Conservation (phyloP, 495 filamentous ascomycete species). For the Aspergillus carlsbadensis region DNA sequence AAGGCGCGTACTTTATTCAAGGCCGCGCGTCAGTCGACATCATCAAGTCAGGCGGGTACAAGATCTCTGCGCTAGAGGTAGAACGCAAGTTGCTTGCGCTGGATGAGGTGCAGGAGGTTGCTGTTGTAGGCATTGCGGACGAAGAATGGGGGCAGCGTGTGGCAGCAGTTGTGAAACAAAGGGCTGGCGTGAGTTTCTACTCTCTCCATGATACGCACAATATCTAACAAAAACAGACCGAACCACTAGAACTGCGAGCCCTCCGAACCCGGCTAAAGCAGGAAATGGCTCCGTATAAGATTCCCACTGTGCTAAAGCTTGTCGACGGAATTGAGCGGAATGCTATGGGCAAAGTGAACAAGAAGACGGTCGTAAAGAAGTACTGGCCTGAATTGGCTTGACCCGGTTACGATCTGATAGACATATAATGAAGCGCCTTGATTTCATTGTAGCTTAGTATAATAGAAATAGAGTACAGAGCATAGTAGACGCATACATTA, state of each 20-base stretch:
- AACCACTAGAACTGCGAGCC: conserved; percentile 32
- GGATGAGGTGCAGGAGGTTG: conserved; percentile 39
- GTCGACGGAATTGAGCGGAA: conserved; percentile 49
- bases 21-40: conserved; percentile 46
- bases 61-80: conserved; percentile 46
- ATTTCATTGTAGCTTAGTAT: neutral
- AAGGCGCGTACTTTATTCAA: conserved; percentile 45
- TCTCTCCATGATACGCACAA: neutral
- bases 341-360: conserved; percentile 51
- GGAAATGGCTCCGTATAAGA: conserved; percentile 49
- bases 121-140: conserved; percentile 42
- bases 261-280: conserved; percentile 39
- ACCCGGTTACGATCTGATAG: neutral
- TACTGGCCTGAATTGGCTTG: conserved; percentile 38
- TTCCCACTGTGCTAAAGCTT: conserved; percentile 42
- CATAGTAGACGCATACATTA: neutral
- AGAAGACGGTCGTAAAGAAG: conserved; percentile 43
- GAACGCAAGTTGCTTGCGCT: conserved; percentile 43
- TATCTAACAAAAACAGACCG: conserved; percentile 24
- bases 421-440: neutral
- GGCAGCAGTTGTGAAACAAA: conserved; percentile 41
- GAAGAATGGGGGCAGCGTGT: conserved; percentile 49
- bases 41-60: conserved; percentile 49
- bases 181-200: conserved; percentile 33
- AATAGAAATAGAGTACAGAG: conserved; percentile 1